Conservation (phyloP, 2,329 filamentous ascomycete species). For the Pestalotiopsis sp. region DNA sequence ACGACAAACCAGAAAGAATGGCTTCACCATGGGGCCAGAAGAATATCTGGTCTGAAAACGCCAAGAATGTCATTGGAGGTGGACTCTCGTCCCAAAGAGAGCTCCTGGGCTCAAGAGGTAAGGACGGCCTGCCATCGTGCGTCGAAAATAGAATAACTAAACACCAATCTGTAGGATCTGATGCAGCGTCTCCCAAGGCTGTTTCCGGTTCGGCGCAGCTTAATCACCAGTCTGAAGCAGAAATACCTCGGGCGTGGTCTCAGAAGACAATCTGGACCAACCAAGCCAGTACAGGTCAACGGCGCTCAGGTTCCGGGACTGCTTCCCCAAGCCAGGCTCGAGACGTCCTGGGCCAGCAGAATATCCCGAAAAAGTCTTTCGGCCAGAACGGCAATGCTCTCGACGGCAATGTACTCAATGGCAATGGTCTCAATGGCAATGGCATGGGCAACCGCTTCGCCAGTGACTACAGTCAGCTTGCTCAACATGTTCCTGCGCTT, state of each 20-base stretch:
- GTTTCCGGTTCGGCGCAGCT: slow-evolving; percentile 72
- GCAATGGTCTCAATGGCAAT: slow-evolving; percentile 33
- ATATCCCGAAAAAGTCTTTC: slow-evolving; percentile 46
- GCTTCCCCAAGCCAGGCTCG: slow-evolving; percentile 62
- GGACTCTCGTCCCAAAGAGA: slow-evolving; percentile 34
- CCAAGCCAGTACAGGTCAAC: slow-evolving; percentile 44
- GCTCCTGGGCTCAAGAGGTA: slow-evolving; percentile 51
- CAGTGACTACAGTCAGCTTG: too few species aligned
- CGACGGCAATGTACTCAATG: slow-evolving; percentile 41
- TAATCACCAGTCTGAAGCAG: slow-evolving; percentile 68
- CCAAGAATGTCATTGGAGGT: slow-evolving; percentile 12
- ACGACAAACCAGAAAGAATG: slow-evolving; percentile 2
- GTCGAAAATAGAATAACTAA: slow-evolving; percentile 20
- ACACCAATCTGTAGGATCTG: slow-evolving; percentile 31
- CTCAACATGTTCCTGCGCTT: too few species aligned
- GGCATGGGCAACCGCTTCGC: slow-evolving; percentile 29
- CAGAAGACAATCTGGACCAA: slow-evolving; percentile 61
- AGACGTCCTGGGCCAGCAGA: slow-evolving; percentile 44
- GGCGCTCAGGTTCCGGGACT: slow-evolving; percentile 49
- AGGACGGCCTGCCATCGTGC: slow-evolving; percentile 21
- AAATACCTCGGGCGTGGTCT: slow-evolving; percentile 40
- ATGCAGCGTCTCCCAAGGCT: slow-evolving; percentile 46
- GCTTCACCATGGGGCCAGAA: slow-evolving; percentile 6
- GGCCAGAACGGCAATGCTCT: slow-evolving; percentile 47
- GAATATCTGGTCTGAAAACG: slow-evolving; percentile 9